These are phyloP conservation scores for Arthrinium puccinioides DNA, from an alignment of 2,329 filamentous ascomycete genomes.

Conservation along the genomic window DNA sequence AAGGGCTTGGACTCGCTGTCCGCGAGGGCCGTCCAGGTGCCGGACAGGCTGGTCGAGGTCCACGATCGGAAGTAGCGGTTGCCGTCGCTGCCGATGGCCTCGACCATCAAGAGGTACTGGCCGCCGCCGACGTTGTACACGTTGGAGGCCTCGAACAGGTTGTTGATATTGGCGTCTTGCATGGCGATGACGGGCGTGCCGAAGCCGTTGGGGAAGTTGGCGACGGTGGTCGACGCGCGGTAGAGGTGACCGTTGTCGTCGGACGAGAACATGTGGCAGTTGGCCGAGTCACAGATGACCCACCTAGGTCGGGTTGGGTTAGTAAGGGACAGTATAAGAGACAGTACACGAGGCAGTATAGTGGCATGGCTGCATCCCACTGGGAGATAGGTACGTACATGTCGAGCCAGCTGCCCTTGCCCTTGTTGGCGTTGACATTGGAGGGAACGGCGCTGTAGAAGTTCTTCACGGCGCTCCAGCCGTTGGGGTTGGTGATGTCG, in stretches of 20 bases:
- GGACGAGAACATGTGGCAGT: no score
- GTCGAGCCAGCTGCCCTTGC: constrained; percentile 32
- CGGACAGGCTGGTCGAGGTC: constrained; percentile 24
- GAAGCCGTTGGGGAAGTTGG: constrained; percentile 27
- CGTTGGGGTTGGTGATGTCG: constrained; percentile 29
- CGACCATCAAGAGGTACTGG: constrained; percentile 29
- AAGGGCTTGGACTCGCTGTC: constrained; percentile 28
- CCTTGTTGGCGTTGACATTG: constrained; percentile 21
- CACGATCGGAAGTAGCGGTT: constrained; percentile 31
- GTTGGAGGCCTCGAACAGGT: constrained; percentile 29
- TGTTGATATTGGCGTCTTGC: constrained; percentile 16
- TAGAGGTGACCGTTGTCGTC: constrained; percentile 33
- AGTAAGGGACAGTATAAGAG: constrained; percentile 29
- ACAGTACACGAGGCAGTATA: constrained; percentile 12
- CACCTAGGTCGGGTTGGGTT: no score
- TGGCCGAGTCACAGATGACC: no score
- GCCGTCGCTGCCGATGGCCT: constrained; percentile 25
- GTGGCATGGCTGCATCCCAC: no score
- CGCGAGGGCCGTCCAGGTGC: constrained; percentile 25
- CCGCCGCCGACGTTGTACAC: constrained; percentile 24
- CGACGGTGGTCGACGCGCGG: constrained; percentile 25
- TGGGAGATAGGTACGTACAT: constrained; percentile 24
- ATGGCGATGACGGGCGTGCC: constrained; percentile 26
- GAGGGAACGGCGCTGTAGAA: constrained; percentile 26
- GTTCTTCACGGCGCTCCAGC: constrained; percentile 27